phyloP scores from a whole-genome alignment of 208 protist genomes.

The Herpetomonas samuelpessoai region DNA sequence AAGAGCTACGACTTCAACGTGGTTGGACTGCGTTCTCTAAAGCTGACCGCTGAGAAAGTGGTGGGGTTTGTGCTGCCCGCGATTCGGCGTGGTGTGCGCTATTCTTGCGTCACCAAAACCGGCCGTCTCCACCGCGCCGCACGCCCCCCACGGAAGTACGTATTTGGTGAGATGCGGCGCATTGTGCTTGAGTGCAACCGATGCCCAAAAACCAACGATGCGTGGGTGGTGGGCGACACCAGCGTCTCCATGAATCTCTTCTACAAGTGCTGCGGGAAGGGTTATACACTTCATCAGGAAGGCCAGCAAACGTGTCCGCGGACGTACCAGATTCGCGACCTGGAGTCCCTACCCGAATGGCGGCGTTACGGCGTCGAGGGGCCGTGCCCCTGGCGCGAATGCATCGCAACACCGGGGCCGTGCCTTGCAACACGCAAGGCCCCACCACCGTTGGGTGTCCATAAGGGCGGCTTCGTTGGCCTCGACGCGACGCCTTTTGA shows the following conservation, averaged over 20 bases:
- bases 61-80: constrained; percentile 64
- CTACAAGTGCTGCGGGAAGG: constrained; percentile 63
- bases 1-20: constrained; percentile 70
- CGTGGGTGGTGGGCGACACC: constrained; percentile 69
- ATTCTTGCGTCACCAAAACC: constrained; percentile 46
- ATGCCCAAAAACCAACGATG: constrained; percentile 80
- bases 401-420: constrained; percentile 41
- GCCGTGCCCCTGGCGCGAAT: constrained; percentile 77
- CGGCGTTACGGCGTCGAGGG: constrained; percentile 58
- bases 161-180: constrained; percentile 65
- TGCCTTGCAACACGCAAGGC: constrained; percentile 27
- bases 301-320: constrained; percentile 51
- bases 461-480: constrained; percentile 81
- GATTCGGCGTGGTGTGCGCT: constrained; percentile 72
- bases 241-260: constrained; percentile 73
- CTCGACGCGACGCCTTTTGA: no score
- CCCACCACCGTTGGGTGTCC: constrained; percentile 58
- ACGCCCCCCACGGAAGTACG: constrained; percentile 61
- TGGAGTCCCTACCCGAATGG: constrained; percentile 69
- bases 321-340: constrained; percentile 65
- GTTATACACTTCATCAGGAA: constrained; percentile 45
- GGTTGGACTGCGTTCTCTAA: constrained; percentile 59
- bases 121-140: constrained; percentile 64
- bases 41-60: constrained; percentile 50
- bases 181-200: constrained; percentile 72